Evolutionary conservation across 1,284 basidiomycete genomes (phyloP).

Genomic region (Leccinum huronense): DNA sequence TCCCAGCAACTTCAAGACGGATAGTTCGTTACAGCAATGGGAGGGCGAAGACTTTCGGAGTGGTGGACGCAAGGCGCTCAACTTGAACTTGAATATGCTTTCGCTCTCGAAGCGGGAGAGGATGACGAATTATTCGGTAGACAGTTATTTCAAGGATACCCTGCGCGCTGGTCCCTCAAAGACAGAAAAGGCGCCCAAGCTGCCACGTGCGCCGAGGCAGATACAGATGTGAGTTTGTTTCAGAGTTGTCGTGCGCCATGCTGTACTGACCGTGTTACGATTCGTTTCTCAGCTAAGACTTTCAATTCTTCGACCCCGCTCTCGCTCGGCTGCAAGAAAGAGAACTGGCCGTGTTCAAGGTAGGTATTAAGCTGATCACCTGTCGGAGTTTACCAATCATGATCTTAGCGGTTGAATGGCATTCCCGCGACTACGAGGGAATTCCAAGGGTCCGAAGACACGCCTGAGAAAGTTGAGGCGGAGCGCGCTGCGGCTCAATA

Average conservation of each 20-base stretch:
- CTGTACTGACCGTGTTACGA: background rate
- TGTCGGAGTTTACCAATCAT: background rate
- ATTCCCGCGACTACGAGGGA: constrained; percentile 76
- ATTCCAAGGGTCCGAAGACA: constrained; percentile 68
- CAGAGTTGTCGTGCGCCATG: background rate
- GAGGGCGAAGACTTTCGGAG: constrained; percentile 93
- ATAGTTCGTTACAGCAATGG: constrained; percentile 89
- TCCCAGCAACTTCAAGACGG: constrained; percentile 95
- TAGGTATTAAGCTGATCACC: constrained; percentile 23
- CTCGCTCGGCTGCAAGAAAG: constrained; percentile 85
- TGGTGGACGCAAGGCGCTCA: constrained; percentile 67
- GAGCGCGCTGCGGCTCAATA: constrained; percentile 83
- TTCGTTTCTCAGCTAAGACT: constrained; percentile 71
- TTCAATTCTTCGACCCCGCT: constrained; percentile 93
- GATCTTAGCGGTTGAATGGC: constrained; percentile 59
- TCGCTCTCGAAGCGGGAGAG: constrained; percentile 95
- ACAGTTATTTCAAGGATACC: constrained; percentile 92
- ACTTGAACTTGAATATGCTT: constrained; percentile 67
- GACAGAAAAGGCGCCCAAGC: constrained; percentile 79
- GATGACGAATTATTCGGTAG: constrained; percentile 94
- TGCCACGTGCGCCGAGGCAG: constrained; percentile 89
- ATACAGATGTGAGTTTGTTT: constrained; percentile 64
- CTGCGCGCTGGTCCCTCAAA: constrained; percentile 79
- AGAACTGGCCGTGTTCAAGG: constrained; percentile 82
- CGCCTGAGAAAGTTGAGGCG: constrained; percentile 81